phyloP scores from a whole-genome alignment of 768 basidiomycete species.

The Naganishia onofrii region DNA sequence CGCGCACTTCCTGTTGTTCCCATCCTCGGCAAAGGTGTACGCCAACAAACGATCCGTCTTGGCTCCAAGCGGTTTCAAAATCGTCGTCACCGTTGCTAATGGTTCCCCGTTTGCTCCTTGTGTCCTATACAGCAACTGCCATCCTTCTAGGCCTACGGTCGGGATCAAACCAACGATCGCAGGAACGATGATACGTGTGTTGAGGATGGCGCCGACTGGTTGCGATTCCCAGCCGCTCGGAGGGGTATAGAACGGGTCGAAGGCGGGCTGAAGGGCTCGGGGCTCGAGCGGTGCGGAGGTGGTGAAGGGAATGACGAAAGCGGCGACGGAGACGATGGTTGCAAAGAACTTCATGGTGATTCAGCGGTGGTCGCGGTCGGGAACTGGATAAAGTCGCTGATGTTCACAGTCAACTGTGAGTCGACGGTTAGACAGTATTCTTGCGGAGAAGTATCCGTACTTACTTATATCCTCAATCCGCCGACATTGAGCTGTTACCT shows the following conservation, averaged over 20 bases:
- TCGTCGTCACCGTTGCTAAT: slow-evolving; percentile 6
- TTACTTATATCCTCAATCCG: not conserved
- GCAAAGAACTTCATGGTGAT: slow-evolving; percentile 3
- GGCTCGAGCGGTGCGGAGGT: slow-evolving; percentile 2
- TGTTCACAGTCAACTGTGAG: not conserved
- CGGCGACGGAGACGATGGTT: not conserved
- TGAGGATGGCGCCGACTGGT: slow-evolving; percentile 58
- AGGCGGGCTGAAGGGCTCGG: slow-evolving; percentile 4
- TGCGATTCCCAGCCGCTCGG: slow-evolving; percentile 41
- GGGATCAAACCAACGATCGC: slow-evolving; percentile 57
- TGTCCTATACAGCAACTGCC: slow-evolving; percentile 58
- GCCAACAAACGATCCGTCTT: slow-evolving; percentile 18
- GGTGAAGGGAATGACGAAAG: not conserved
- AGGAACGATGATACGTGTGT: slow-evolving; percentile 27
- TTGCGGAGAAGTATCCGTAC: not conserved
- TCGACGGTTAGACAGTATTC: not conserved
- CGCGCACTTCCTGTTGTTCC: slow-evolving; percentile 21
- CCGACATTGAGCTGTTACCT: not conserved
- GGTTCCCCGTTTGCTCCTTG: slow-evolving; percentile 14
- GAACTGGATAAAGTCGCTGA: too few relatives aligned
- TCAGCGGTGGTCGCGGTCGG: not conserved
- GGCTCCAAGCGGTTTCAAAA: slow-evolving; percentile 7
- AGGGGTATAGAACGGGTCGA: slow-evolving; percentile 9
- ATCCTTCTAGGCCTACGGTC: slow-evolving; percentile 68
- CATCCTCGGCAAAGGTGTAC: slow-evolving; percentile 24